Evolutionary conservation across 768 basidiomycete species (phyloP), one percentile per base, ranked within the genome.

Genomic region (Suillus spraguei): DNA sequence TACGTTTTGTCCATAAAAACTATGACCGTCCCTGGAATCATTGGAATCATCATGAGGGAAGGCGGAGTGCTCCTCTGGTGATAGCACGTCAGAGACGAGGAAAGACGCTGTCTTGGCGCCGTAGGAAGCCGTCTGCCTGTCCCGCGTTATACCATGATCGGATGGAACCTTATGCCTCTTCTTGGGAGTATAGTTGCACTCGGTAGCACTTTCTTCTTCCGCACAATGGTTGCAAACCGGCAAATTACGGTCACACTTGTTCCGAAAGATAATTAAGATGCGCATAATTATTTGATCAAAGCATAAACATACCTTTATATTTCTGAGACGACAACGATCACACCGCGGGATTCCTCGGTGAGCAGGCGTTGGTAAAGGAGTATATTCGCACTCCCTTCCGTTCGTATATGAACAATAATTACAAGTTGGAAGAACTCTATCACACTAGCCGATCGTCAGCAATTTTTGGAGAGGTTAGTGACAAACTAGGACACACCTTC

Each of bases 181-280:
- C 76, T 90, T 90, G 10, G 89, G 88, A 41, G 88, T 89, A 69
- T 91, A 90, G 68, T 88, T 88, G 74, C 88, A 90, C 55, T 85
- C 83, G 17, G 76, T 73, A 44, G 80, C 81, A 56, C 82, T 79
- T 63, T 81, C 78, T 55, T 84, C 84, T 44, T 79, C 74, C 4
- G 67, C 78, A 62, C 89, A 91, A 64, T 89, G 85, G 67, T 89
- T 88, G 75, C 89, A 91, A 33, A 88, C 80, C 0, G 89, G 89
- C 47, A 90, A 78, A 70, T 87, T 89, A 58, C 89, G 81, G 71
- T 91, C 89, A 72, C 89, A 91, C 89, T 90, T 64, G 28, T 62
- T 55, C 38, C 61, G 44, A 61, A 41, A 53, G 22, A 60, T 44
- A 62, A 63, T 60, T 58, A 64, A 61, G 10, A 33, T 50, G 4